These are phyloP conservation scores for Ambrosiella cleistominuta DNA, from an alignment of 2,329 filamentous ascomycete species.

Conservation along the genomic window DNA sequence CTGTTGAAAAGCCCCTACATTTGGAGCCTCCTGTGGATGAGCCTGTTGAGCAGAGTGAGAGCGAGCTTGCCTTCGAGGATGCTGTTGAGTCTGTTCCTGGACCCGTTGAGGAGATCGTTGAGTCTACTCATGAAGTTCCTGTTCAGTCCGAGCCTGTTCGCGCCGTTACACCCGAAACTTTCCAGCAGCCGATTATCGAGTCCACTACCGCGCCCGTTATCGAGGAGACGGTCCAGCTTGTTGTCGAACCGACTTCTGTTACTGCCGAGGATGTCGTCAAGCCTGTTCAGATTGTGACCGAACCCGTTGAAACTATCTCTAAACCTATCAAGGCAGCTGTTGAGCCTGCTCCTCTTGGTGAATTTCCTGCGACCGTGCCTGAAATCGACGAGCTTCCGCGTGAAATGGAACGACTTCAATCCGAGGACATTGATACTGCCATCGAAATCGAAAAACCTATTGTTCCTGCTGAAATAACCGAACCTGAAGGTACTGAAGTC, in stretches of 20 bases:
- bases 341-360: neutral
- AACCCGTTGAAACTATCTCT: neutral
- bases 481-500: no score
- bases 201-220: neutral
- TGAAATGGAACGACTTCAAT: no score
- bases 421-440: no score
- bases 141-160: neutral
- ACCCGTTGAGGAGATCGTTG: neutral
- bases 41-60: neutral
- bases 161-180: neutral
- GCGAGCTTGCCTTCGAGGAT: neutral
- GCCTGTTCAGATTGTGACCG: neutral
- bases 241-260: neutral
- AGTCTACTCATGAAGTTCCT: neutral
- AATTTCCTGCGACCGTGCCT: no score
- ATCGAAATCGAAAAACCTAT: no score
- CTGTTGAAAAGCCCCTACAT: neutral
- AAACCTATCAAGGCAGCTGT: no score
- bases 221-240: neutral
- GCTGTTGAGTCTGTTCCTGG: neutral
- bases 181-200: neutral
- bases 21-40: neutral
- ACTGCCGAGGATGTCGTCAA: neutral
- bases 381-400: no score
- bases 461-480: no score